Percentiles rank a stretch among this genome's conserved stretches.
phyloP scores from a whole-genome alignment of 495 filamentous ascomycete species.

The Endocarpon pusillum region DNA sequence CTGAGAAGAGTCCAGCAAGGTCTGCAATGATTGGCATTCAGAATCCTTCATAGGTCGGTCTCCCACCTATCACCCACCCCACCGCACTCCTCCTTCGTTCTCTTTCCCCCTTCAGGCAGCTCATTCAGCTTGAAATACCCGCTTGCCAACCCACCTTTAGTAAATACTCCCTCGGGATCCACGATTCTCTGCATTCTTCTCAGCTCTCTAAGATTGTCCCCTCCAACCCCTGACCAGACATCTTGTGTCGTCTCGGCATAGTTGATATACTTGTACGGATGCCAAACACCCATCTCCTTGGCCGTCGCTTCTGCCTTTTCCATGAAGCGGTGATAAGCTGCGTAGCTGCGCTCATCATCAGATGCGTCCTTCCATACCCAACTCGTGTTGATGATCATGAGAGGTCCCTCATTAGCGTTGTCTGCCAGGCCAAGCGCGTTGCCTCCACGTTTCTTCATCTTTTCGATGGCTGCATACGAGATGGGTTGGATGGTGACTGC shows the following conservation, averaged over 20 bases:
- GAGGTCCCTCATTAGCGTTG: slow-evolving; percentile 9
- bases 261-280: slow-evolving; percentile 16
- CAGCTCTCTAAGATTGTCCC: no score
- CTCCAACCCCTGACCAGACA: no score
- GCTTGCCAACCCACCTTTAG: no score
- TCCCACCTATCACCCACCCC: no score
- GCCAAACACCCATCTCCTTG: slow-evolving; percentile 3
- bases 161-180: no score
- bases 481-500: slow-evolving; percentile 9
- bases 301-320: slow-evolving; percentile 1
- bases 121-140: no score
- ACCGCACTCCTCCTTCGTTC: no score
- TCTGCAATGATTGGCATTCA: no score
- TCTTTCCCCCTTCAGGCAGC: no score
- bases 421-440: slow-evolving; percentile 15
- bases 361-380: slow-evolving; percentile 6
- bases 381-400: slow-evolving; percentile 7
- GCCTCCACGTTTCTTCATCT: slow-evolving; percentile 10
- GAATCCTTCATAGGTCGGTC: no score
- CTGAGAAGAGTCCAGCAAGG: no score
- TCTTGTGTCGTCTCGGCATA: slow-evolving; percentile 14
- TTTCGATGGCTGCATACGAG: slow-evolving; percentile 5
- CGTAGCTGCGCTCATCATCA: slow-evolving; percentile 6
- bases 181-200: no score
- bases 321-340: slow-evolving; percentile 5